Evolutionary conservation across 768 basidiomycete genomes (phyloP), one percentile per base, ranked within the genome.

Genomic region (Pleurotus salmoneostramineus): DNA sequence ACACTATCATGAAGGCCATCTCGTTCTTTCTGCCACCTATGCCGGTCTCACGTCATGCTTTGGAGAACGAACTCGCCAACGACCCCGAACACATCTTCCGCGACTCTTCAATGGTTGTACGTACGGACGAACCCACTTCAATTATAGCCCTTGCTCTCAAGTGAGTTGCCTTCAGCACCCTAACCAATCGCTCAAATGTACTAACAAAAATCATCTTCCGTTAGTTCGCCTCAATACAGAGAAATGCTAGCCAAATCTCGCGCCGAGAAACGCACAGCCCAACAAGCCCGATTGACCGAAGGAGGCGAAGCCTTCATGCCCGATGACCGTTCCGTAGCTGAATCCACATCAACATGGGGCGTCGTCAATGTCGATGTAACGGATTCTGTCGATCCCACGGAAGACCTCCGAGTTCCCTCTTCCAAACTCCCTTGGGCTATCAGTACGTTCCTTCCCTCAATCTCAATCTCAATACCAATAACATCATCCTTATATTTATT

Each of bases 41-140:
- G 64, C 62, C 74, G 32, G 68, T 72, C 14, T 74, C 71, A 59
- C 82, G 91, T 7, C 73, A 80, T 67, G 84, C 77, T 14, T 21
- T 46, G 6, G 58, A 57, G 35, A 73, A 83, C 61, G 84, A 88
- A 65, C 82, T 83, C 3, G 80, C 87, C 69, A 79, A 81, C 60
- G 89, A 93, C 67, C 87, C 87, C 1, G 95, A 98, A 65, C 94
- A 98, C 66, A 88, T 98, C 49, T 98, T 97, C 74, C 82, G 92
- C 37, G 95, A 96, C 66, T 94, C 93, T 12, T 87, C 89, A 2
- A 95, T 98, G 84, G 87, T 98, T 51, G 89, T 99, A 15, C 83
- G 96, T 15, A 94, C 94, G 15, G 95, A 98, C 69, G 97, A 99
- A 67, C 97, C 96, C 2, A 97, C 95, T 0, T 98, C 96, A 14